Evolutionary conservation across 768 basidiomycete genomes (phyloP).

Genomic region (Scleroderma citrinum): DNA sequence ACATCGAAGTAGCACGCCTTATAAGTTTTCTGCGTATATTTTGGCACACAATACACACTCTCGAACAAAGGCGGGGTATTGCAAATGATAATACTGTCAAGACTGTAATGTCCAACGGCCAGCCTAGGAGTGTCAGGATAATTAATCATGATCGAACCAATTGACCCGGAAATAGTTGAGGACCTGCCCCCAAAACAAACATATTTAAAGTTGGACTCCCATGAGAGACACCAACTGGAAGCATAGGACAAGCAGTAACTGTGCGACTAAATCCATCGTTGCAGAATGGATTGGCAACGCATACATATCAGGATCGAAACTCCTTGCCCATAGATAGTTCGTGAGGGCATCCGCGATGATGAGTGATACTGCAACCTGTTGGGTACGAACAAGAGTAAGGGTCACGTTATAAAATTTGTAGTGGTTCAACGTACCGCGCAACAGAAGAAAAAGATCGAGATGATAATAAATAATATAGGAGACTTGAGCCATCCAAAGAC

Average conservation of each 20-base stretch:
- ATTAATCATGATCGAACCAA: no score
- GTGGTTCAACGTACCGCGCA: conserved; percentile 53
- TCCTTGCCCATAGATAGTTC: conserved; percentile 68
- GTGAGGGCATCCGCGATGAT: conserved; percentile 62
- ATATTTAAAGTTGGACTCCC: conserved; percentile 22
- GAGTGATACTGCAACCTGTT: conserved; percentile 67
- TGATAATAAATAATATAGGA: conserved; percentile 59
- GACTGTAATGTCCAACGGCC: no score
- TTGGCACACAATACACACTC: no score
- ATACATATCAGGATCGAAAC: conserved; percentile 86
- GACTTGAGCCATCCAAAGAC: conserved; percentile 74
- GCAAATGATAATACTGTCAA: no score
- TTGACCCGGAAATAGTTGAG: no score
- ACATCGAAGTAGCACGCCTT: no score
- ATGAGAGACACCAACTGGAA: conserved; percentile 57
- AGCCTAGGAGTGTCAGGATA: no score
- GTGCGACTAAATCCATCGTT: conserved; percentile 79
- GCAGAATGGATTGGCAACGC: conserved; percentile 92
- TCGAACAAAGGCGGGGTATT: no score
- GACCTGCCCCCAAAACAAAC: background rate
- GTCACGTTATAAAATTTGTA: background rate
- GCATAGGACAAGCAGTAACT: conserved; percentile 70
- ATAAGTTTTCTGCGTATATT: no score
- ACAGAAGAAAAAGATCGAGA: conserved; percentile 69
- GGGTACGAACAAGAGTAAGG: background rate